These are phyloP conservation scores for Takashimella koratensis DNA, from an alignment of 1,284 basidiomycete species.

Conservation along the genomic window DNA sequence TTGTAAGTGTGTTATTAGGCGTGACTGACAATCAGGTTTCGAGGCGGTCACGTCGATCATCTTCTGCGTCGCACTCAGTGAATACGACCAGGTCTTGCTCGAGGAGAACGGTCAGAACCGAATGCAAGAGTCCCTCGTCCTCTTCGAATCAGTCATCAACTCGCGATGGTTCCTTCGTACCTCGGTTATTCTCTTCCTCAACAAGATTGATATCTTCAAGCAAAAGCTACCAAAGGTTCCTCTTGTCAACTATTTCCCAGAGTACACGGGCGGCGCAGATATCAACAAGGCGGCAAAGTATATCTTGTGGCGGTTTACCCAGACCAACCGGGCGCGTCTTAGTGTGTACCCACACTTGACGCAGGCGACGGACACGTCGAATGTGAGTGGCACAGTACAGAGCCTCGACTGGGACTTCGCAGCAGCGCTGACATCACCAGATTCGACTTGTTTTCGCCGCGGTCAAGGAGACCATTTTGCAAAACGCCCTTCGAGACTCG, in stretches of 20 bases:
- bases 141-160: conserved; percentile 96
- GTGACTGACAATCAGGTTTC: conserved; percentile 53
- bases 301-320: conserved; percentile 95
- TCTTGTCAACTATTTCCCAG: conserved; percentile 84
- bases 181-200: conserved; percentile 87
- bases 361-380: conserved; percentile 59
- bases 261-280: conserved; percentile 86
- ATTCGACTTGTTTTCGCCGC: conserved; percentile 91
- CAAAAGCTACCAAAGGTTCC: conserved; percentile 82
- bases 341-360: conserved; percentile 83
- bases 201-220: conserved; percentile 97
- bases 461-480: conserved; percentile 95
- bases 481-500: conserved; percentile 52
- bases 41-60: conserved; percentile 94
- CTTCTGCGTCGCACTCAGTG: conserved; percentile 88
- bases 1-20: conserved; percentile 51
- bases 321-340: conserved; percentile 81
- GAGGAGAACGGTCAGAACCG: conserved; percentile 78
- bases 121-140: conserved; percentile 87
- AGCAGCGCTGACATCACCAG: conserved; percentile 18
- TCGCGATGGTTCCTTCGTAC: conserved; percentile 95
- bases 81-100: conserved; percentile 86
- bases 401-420: too few relatives aligned
- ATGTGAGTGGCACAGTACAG: conserved; percentile 59
- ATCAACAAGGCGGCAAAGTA: conserved; percentile 98